Evolutionary conservation across 805 yeast genomes (phyloP).

Genomic region (Cephaloascus albidus): DNA sequence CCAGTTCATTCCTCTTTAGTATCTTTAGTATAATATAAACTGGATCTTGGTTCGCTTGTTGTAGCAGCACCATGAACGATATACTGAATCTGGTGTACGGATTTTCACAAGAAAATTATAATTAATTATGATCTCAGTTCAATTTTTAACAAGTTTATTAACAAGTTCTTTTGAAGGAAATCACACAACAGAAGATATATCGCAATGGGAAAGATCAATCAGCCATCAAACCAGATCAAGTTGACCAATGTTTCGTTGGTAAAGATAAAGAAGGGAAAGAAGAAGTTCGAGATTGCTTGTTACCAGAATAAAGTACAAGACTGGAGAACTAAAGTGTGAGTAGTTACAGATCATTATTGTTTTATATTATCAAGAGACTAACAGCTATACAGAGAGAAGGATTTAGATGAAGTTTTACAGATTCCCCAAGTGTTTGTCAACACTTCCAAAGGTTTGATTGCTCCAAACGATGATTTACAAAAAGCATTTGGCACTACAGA

Average conservation of each 20-base stretch:
- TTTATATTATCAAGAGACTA: neutral
- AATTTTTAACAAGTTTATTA: no score
- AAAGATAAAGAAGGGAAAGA: slow-evolving; percentile 82
- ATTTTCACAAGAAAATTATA: no score
- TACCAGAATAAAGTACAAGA: slow-evolving; percentile 97
- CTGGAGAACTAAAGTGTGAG: slow-evolving; percentile 65
- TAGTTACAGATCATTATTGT: slow-evolving; percentile 1
- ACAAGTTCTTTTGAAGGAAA: no score
- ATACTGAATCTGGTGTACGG: no score
- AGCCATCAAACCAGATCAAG: slow-evolving; percentile 83
- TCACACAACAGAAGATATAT: neutral
- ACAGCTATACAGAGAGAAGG: slow-evolving; percentile 54
- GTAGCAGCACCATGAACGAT: no score
- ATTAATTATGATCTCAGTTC: no score
- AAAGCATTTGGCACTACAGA: slow-evolving; percentile 71
- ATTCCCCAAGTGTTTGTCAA: slow-evolving; percentile 90
- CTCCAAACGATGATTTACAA: slow-evolving; percentile 74
- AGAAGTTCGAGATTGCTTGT: slow-evolving; percentile 91
- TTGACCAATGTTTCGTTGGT: slow-evolving; percentile 93
- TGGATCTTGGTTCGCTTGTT: no score
- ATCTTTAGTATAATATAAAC: no score
- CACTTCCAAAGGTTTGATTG: slow-evolving; percentile 91
- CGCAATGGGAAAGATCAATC: slow-evolving; percentile 51
- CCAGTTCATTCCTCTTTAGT: no score
- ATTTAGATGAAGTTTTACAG: slow-evolving; percentile 90